Conservation (phyloP, 129 eudicot species). For the Sambucus nigra region DNA sequence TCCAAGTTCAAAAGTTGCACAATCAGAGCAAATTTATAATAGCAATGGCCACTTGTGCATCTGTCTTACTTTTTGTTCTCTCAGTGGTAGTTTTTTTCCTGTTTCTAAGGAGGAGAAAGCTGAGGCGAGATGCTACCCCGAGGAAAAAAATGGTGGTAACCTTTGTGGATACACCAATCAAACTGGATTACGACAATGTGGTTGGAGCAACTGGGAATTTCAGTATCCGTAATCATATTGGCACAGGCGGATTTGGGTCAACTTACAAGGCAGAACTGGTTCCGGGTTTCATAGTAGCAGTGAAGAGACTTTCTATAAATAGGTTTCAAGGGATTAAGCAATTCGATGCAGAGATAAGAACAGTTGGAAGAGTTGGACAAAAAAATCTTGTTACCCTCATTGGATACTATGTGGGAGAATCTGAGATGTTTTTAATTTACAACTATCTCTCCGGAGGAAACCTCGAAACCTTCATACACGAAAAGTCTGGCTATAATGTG, state of each 20-base stretch:
- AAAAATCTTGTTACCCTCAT: slow-evolving; percentile 31
- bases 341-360: slow-evolving; percentile 31
- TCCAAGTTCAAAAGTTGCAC: slow-evolving; percentile 9
- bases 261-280: slow-evolving; percentile 28
- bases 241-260: slow-evolving; percentile 34
- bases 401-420: slow-evolving; percentile 26
- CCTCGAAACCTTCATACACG: slow-evolving; percentile 29
- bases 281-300: slow-evolving; percentile 30
- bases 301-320: slow-evolving; percentile 24
- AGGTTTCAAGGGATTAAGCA: slow-evolving; percentile 29
- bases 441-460: slow-evolving; percentile 33
- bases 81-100: slow-evolving; percentile 14
- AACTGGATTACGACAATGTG: slow-evolving; percentile 27
- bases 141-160: slow-evolving; percentile 18
- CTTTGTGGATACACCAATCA: slow-evolving; percentile 19
- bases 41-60: slow-evolving; percentile 19
- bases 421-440: slow-evolving; percentile 30
- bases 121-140: slow-evolving; percentile 11
- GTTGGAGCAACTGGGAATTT: slow-evolving; percentile 31
- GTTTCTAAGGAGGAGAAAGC: slow-evolving; percentile 18
- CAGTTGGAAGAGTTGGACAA: slow-evolving; percentile 27
- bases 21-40: slow-evolving; percentile 16
- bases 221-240: slow-evolving; percentile 24
- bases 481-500: slow-evolving; percentile 10
- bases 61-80: slow-evolving; percentile 17